Evolutionary conservation across 805 yeast genomes (phyloP).

Genomic region (Lachancea sp.): DNA sequence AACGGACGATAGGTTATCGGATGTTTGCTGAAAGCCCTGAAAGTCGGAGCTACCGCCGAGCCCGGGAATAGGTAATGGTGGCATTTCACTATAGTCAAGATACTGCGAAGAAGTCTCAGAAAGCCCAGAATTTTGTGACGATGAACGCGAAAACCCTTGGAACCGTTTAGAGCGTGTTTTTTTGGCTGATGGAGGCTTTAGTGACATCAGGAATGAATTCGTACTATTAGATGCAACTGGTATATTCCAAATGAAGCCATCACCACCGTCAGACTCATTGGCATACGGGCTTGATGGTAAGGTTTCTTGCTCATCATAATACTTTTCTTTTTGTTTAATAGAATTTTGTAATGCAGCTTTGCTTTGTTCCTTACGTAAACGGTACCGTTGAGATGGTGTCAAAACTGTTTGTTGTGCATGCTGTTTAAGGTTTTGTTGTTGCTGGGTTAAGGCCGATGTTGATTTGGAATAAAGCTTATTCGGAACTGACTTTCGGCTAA

Average conservation of each 20-base stretch:
- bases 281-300: slow-evolving; percentile 12
- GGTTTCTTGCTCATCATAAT: slow-evolving; percentile 34
- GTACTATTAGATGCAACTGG: slow-evolving; percentile 41
- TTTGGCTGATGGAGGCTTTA: slow-evolving; percentile 9
- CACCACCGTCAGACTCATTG: slow-evolving; percentile 34
- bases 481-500: slow-evolving; percentile 5
- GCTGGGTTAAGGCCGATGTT: slow-evolving; percentile 14
- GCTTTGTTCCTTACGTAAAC: slow-evolving; percentile 36
- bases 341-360: slow-evolving; percentile 31
- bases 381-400: slow-evolving; percentile 40
- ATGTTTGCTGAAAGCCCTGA: slow-evolving; percentile 31
- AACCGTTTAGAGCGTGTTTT: slow-evolving; percentile 1
- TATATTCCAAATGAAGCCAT: slow-evolving; percentile 44
- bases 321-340: slow-evolving; percentile 34
- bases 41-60: slow-evolving; percentile 26
- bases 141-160: slow-evolving; percentile 6
- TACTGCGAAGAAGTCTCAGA: slow-evolving; percentile 26
- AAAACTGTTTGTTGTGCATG: slow-evolving; percentile 13
- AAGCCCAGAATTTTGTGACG: slow-evolving; percentile 4
- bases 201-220: slow-evolving; percentile 22
- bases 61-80: slow-evolving; percentile 49
- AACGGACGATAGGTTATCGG: slow-evolving; percentile 37
- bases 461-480: slow-evolving; percentile 9
- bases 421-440: slow-evolving; percentile 1
- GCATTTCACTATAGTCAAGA: slow-evolving; percentile 30